Percentiles rank a stretch among this genome's conserved stretches.
These are phyloP conservation scores for Zasmidium angulare DNA, from an alignment of 2,329 filamentous ascomycete species.

Conservation along the genomic window DNA sequence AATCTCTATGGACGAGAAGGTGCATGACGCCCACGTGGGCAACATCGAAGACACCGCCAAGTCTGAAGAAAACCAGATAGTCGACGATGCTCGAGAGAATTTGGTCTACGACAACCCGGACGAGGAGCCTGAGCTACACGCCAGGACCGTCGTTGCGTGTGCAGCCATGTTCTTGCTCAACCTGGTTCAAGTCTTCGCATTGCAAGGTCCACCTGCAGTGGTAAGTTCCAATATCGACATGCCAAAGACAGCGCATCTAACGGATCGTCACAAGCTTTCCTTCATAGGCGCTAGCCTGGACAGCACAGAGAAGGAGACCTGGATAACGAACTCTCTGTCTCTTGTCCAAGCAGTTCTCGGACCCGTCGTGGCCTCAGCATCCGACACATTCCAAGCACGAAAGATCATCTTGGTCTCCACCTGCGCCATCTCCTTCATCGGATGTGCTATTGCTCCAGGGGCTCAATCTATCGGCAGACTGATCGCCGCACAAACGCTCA, in stretches of 20 bases:
- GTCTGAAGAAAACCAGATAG: background rate
- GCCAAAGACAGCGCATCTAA: too few species aligned
- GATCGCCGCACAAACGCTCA: conserved; percentile 15
- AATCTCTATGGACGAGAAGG: background rate
- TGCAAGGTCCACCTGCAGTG: conserved; percentile 17
- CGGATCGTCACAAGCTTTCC: conserved; percentile 12
- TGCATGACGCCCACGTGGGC: background rate
- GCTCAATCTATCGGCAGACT: conserved; percentile 12
- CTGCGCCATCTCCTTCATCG: conserved; percentile 15
- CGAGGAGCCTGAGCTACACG: conserved; percentile 18
- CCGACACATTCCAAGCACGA: conserved; percentile 21
- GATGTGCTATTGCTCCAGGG: conserved; percentile 19
- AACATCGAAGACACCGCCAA: background rate
- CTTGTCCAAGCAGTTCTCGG: conserved; percentile 20
- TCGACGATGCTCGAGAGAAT: background rate
- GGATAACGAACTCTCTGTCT: conserved; percentile 19
- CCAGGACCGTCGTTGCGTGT: conserved; percentile 13
- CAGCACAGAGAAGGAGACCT: conserved; percentile 9
- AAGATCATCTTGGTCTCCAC: conserved; percentile 17
- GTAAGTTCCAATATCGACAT: conserved; percentile 1
- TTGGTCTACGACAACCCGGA: conserved; percentile 7
- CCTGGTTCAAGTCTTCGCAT: conserved; percentile 16
- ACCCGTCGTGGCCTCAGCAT: conserved; percentile 17
- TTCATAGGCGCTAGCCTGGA: conserved; percentile 14
- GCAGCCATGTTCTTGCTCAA: conserved; percentile 17